These are phyloP conservation scores for Apiospora phragmitis DNA, from an alignment of 2,329 filamentous ascomycete genomes.

Conservation along the genomic window DNA sequence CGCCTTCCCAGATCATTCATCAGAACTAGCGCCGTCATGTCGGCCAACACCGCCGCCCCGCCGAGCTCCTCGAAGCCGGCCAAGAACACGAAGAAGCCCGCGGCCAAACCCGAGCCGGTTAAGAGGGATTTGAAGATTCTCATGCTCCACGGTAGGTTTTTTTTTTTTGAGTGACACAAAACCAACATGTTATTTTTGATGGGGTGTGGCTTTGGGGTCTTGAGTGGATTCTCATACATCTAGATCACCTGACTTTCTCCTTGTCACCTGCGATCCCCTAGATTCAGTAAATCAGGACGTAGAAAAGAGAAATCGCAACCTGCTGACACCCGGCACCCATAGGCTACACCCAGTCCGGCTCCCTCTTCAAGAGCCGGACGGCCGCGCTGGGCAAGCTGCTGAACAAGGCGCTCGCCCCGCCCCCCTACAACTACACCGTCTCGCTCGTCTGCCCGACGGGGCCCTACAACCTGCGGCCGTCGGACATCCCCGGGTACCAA, in stretches of 20 bases:
- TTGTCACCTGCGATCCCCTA: not conserved
- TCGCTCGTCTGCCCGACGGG: slow-evolving; percentile 69
- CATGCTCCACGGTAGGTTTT: slow-evolving; percentile 68
- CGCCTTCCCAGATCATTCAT: not conserved
- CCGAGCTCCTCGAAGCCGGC: slow-evolving; percentile 1
- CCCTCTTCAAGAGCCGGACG: slow-evolving; percentile 84
- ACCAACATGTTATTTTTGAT: not conserved
- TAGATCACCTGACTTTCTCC: not conserved
- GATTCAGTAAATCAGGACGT: too few relatives aligned
- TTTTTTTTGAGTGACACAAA: too few relatives aligned
- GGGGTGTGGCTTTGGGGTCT: not conserved
- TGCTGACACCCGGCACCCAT: not conserved
- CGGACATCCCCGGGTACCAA: slow-evolving; percentile 70
- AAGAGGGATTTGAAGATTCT: slow-evolving; percentile 65
- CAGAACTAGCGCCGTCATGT: not conserved
- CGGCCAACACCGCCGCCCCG: not conserved
- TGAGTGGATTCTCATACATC: not conserved
- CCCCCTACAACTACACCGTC: slow-evolving; percentile 54
- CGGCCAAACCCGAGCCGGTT: slow-evolving; percentile 32
- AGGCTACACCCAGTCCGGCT: slow-evolving; percentile 90
- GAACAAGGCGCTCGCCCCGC: slow-evolving; percentile 65
- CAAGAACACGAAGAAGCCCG: slow-evolving; percentile 3
- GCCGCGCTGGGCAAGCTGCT: slow-evolving; percentile 83
- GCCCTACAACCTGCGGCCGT: slow-evolving; percentile 61
- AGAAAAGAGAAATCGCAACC: not conserved